Base-by-base conservation (phyloP, 192 early-diverging fungal genomes). In the Entomortierella lignicola region DNA sequence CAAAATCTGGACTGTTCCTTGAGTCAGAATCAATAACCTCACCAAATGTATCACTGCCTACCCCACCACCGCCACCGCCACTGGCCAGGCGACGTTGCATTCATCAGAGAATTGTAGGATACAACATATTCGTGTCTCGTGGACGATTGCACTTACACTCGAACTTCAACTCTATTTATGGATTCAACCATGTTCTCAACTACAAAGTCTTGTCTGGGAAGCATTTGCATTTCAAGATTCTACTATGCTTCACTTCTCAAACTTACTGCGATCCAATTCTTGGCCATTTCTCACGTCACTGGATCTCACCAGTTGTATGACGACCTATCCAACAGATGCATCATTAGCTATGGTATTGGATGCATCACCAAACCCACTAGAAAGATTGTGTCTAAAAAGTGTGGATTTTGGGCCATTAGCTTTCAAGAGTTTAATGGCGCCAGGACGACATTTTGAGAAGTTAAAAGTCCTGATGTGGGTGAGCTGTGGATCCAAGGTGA, bases 381-480 rank as follows among this genome's bases (percentile, higher is more conserved):
- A 59, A n/a, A 37, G 54, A 13, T 23, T 68, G 8, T 26, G 56
- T n/a, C 58, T 68, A 26, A 57, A 42, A 21, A 68, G 44, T 30
- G 55, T 59, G 18, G 66, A 58, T 32, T 68, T 68, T 39, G 66
- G 66, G 17, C 56, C 66, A 0, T 32, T 55, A 32, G 66, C 66
- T n/a, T 68, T 68, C 39, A 29, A 59, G 41, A 58, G 55, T 59
- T 55, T 68, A 21, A 43, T 37, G 34, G 10, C 4, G 10, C 34
- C 31, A 8, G 13, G 56, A 13, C 66, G 56, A 32, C 66, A 68
- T 54, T 59, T 68, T 25, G 20, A 27, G 4, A 59, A 39, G 15
- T 31, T 68, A 20, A 68, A 59, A 31, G 39, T 44, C 4, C 18
- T 68, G 11, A 51, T 37, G 34, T 59, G 41, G 66, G 25, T 68